phyloP scores from a whole-genome alignment of 257 asterid genomes.

The Nicotiana obtusifolia region DNA sequence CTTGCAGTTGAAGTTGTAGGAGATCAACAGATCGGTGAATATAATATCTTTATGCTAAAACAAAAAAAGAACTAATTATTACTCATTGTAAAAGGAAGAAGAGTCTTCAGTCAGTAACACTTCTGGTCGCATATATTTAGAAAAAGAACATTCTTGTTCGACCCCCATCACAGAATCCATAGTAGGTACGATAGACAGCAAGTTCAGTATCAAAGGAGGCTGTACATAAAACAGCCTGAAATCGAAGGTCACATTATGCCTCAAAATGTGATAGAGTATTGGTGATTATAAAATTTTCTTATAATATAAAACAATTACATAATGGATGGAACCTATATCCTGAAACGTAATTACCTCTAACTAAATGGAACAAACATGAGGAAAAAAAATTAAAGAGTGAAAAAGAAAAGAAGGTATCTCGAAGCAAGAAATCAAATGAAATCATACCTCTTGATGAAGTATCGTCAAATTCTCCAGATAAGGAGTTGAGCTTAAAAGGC shows the following conservation, averaged over 20 bases:
- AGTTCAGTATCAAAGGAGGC: background rate
- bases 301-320: background rate
- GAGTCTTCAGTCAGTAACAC: background rate
- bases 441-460: background rate
- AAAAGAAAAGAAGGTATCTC: background rate
- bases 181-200: background rate
- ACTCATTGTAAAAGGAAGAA: conserved; percentile 3
- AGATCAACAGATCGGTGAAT: background rate
- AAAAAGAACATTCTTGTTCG: background rate
- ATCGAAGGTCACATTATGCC: background rate
- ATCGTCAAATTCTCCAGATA: background rate
- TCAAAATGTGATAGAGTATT: background rate
- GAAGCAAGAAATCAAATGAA: background rate
- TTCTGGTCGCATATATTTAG: background rate
- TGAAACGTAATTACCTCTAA: background rate
- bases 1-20: background rate
- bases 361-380: background rate
- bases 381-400: background rate
- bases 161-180: background rate
- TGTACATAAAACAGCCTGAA: background rate
- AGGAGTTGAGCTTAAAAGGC: conserved; percentile 1
- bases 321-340: background rate
- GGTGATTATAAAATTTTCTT: background rate
- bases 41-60: background rate
- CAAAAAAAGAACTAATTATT: background rate